Conservation (phyloP, 768 basidiomycete species). For the Holtermannia corniformis region DNA sequence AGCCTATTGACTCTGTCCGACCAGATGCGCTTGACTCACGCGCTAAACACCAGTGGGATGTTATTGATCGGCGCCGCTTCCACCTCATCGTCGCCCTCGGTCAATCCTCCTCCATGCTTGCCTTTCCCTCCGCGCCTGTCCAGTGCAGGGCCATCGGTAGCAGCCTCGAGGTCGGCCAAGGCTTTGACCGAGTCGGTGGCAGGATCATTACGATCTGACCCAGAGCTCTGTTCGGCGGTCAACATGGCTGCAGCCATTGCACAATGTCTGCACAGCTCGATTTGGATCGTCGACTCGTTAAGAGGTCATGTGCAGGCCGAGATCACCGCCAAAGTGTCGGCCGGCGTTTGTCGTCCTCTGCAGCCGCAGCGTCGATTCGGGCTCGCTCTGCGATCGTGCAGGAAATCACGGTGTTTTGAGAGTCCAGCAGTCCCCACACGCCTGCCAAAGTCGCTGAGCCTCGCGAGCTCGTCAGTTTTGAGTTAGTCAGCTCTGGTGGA, state of each 20-base stretch:
- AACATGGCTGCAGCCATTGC: background rate
- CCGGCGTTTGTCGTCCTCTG: background rate
- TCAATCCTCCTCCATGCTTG: constrained; percentile 12
- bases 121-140: too few species aligned
- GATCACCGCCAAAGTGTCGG: too few species aligned
- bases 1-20: background rate
- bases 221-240: background rate
- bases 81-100: constrained; percentile 27
- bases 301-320: too few species aligned
- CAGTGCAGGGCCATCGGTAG: too few species aligned
- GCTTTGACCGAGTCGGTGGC: background rate
- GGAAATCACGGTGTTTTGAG: too few species aligned
- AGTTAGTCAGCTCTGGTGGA: too few species aligned
- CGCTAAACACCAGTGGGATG: constrained; percentile 26
- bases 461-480: too few species aligned
- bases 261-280: background rate
- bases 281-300: background rate
- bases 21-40: constrained; percentile 11
- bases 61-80: constrained; percentile 33
- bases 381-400: background rate
- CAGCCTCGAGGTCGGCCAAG: background rate
- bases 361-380: background rate
- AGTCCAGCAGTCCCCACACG: too few species aligned
- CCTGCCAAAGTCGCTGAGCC: too few species aligned
- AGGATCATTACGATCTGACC: background rate